phyloP scores from a whole-genome alignment of 306 rosid species.

The Rosa chinensis region DNA sequence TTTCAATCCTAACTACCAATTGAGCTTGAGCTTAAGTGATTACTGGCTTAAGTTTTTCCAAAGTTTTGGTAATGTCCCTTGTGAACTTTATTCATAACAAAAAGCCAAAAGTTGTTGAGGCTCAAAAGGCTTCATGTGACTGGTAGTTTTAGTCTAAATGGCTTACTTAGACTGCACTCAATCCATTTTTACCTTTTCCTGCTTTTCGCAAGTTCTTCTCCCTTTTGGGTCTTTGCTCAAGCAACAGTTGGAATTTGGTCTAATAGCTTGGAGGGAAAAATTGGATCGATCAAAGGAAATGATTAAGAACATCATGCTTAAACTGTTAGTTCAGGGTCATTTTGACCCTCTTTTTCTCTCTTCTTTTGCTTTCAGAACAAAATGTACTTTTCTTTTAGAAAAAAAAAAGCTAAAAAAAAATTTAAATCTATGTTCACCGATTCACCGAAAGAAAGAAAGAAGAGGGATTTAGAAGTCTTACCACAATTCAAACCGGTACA shows the following conservation, averaged over 20 bases:
- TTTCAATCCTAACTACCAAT: slow-evolving; percentile 15
- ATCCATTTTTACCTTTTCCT: not conserved
- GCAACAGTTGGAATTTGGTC: not conserved
- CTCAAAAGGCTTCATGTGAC: slow-evolving; percentile 9
- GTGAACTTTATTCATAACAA: slow-evolving; percentile 23
- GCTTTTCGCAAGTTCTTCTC: not conserved
- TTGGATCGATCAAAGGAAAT: slow-evolving; percentile 15
- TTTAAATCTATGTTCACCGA: not conserved
- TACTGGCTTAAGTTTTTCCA: slow-evolving; percentile 29
- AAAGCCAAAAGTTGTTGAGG: slow-evolving; percentile 21
- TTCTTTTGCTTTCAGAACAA: not conserved
- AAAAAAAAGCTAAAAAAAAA: not conserved
- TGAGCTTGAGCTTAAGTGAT: slow-evolving; percentile 27
- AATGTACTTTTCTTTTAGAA: not conserved
- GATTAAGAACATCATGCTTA: slow-evolving; percentile 18
- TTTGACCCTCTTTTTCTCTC: slow-evolving; percentile 3
- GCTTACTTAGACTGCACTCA: slow-evolving; percentile 17
- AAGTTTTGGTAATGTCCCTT: slow-evolving; percentile 31
- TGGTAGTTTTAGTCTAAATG: slow-evolving; percentile 15
- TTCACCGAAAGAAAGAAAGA: not conserved
- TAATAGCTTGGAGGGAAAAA: slow-evolving; percentile 7
- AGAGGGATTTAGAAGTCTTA: not conserved
- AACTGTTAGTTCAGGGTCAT: slow-evolving; percentile 5
- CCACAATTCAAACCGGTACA: not conserved
- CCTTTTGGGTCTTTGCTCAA: not conserved